Evolutionary conservation across 495 filamentous ascomycete genomes (phyloP).

Genomic region (Penicillium bialowiezense): DNA sequence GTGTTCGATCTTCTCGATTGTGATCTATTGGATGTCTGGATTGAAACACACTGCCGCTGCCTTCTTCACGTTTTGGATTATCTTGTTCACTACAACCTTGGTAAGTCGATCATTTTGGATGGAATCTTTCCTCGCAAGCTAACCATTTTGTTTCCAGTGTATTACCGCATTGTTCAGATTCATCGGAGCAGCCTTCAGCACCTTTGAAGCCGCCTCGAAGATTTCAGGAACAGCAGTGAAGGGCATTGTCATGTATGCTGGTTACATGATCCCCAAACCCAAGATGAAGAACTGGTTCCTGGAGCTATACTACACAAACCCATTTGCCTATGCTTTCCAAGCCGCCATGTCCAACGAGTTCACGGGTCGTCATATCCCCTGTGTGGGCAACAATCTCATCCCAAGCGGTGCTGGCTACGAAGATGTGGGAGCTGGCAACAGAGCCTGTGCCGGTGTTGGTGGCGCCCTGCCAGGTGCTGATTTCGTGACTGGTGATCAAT

Average conservation of each 20-base stretch:
- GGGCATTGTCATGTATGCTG: constrained; percentile 53
- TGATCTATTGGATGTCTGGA: constrained; percentile 71
- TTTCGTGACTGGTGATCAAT: constrained; percentile 44
- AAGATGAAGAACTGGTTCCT: constrained; percentile 73
- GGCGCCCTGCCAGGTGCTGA: constrained; percentile 43
- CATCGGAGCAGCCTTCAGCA: constrained; percentile 44
- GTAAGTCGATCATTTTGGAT: constrained; percentile 2
- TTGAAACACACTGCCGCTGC: constrained; percentile 43
- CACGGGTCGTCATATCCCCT: constrained; percentile 46
- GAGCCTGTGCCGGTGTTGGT: constrained; percentile 52
- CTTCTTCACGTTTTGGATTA: constrained; percentile 51
- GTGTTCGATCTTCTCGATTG: constrained; percentile 59
- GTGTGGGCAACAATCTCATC: constrained; percentile 46
- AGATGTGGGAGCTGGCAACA: constrained; percentile 19
- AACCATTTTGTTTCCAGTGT: constrained; percentile 12
- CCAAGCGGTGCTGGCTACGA: constrained; percentile 29
- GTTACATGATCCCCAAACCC: constrained; percentile 58
- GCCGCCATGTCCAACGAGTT: constrained; percentile 66
- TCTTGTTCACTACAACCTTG: constrained; percentile 38
- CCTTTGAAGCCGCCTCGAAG: constrained; percentile 52
- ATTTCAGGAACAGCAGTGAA: constrained; percentile 42
- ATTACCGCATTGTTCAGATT: constrained; percentile 50
- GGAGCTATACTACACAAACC: constrained; percentile 70
- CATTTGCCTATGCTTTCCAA: constrained; percentile 69
- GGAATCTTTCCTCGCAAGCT: too few species aligned